Evolutionary conservation across 225 moss, liverwort and hornwort genomes (phyloP).

Genomic region (Polytrichum formosum): DNA sequence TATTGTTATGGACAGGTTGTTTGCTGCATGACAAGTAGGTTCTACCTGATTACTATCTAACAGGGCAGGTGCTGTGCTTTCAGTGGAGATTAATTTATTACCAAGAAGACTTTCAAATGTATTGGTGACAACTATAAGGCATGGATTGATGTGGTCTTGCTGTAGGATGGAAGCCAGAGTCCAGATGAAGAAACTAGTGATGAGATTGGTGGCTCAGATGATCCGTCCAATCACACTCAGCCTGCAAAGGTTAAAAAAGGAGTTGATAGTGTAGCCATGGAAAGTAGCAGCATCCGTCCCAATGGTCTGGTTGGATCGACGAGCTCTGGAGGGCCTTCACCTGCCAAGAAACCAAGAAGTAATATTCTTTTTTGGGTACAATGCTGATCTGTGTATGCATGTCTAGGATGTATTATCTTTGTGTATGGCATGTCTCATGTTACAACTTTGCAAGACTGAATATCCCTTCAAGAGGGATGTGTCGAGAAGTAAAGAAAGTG

Average conservation of each 20-base stretch:
- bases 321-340: slow-evolving; percentile 83
- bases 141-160: slow-evolving; percentile 2
- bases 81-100: too few relatives aligned
- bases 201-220: slow-evolving; percentile 65
- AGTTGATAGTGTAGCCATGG: slow-evolving; percentile 33
- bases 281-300: slow-evolving; percentile 41
- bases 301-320: slow-evolving; percentile 54
- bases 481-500: too few relatives aligned
- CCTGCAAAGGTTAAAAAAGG: slow-evolving; percentile 45
- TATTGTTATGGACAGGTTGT: too few relatives aligned
- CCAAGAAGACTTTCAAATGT: background rate
- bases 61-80: too few relatives aligned
- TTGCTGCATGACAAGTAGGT: too few relatives aligned
- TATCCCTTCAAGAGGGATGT: too few relatives aligned
- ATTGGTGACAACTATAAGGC: background rate
- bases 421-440: too few relatives aligned
- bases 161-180: slow-evolving; percentile 70
- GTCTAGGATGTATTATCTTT: too few relatives aligned
- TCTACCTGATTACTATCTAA: too few relatives aligned
- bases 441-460: too few relatives aligned
- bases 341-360: slow-evolving; percentile 98
- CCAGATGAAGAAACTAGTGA: slow-evolving; percentile 80
- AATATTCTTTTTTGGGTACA: slow-evolving; percentile 12
- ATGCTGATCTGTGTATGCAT: too few relatives aligned
- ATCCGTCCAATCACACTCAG: slow-evolving; percentile 55